Evolutionary conservation across 139 green algal species (phyloP).

Genomic region (Chlamydomonas sphaeroides): DNA sequence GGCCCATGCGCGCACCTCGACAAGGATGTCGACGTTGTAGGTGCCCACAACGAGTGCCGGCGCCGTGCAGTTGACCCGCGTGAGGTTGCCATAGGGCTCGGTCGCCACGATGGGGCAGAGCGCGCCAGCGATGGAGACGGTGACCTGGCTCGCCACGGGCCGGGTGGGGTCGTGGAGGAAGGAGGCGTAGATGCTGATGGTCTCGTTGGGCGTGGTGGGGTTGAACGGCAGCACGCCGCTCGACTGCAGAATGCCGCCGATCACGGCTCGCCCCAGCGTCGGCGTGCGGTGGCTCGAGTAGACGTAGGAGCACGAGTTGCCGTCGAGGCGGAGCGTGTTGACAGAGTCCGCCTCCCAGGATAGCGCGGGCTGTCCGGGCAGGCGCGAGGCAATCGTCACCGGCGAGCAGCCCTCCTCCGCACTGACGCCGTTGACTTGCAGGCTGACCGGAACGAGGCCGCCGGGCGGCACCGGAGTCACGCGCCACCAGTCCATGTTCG

Average conservation of each 20-base stretch:
- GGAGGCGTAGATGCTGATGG: background rate
- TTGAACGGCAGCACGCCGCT: background rate
- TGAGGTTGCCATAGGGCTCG: background rate
- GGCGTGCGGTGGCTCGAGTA: conserved; percentile 49
- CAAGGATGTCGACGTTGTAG: conserved; percentile 29
- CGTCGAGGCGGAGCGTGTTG: background rate
- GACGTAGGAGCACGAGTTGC: conserved; percentile 39
- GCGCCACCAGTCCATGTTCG: conserved; percentile 32
- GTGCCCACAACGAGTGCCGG: conserved; percentile 12
- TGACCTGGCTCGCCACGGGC: background rate
- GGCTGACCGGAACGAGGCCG: background rate
- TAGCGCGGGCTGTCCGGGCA: background rate
- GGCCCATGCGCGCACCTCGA: background rate
- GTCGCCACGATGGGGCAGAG: background rate
- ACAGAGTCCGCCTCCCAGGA: background rate
- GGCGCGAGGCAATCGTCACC: background rate
- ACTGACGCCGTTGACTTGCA: conserved; percentile 44
- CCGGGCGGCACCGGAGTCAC: conserved; percentile 8
- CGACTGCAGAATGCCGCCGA: no score
- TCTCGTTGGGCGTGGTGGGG: background rate
- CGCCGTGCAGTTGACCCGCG: background rate
- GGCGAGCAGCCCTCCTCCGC: background rate
- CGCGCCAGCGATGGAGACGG: background rate
- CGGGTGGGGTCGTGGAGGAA: conserved; percentile 6
- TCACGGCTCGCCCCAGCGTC: background rate